Evolutionary conservation across 495 filamentous ascomycete species (phyloP), one percentile per base, ranked within the genome.

Genomic region (Thermothielavioides terrestris): DNA sequence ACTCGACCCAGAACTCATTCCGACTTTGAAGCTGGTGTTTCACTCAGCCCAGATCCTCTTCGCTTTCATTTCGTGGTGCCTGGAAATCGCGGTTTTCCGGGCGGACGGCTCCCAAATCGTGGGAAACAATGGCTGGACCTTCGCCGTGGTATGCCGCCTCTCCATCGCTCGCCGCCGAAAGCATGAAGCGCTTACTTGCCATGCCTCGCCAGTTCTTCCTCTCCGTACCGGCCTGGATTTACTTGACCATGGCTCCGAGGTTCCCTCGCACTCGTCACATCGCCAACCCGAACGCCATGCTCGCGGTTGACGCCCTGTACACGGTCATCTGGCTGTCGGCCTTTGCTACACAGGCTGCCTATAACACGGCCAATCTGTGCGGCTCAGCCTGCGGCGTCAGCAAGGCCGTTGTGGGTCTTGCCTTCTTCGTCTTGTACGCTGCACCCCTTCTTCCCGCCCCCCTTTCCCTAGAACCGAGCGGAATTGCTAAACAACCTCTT

Each of bases 261-360:
- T 95, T 87, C 73, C 76, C 80, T n/a, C 82, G 89, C 50, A 86
- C 89, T 25, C 76, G 79, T 25, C 82, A 80, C 57, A 79, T 89
- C 53, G 86, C 86, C 38, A 82, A 94, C 55, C 83, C 87, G 9
- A 89, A 92, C 62, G 88, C 79, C 44, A 87, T 94, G 66, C 78
- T 84, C 17, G 75, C 74, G 5, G 68, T 94, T 38, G 91, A 97
- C 62, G 67, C 72, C 3, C 42, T 91, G 25, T 91, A 84, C 62
- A 68, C 78, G 35, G 66, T 95, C 36, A 69, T 95, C 56, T 97
- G 89, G 89, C 80, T 95, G 50, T 80, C 82, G 7, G 89, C 83
- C 1, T 92, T 89, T 68, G 77, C 88, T 5, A 77, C 82, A 35
- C 77, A 94, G 35, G 85, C 86, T 1, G 75, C 78, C 1, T 97